phyloP scores from a whole-genome alignment of 2,329 filamentous ascomycete species.

The Ophiostoma australiae region DNA sequence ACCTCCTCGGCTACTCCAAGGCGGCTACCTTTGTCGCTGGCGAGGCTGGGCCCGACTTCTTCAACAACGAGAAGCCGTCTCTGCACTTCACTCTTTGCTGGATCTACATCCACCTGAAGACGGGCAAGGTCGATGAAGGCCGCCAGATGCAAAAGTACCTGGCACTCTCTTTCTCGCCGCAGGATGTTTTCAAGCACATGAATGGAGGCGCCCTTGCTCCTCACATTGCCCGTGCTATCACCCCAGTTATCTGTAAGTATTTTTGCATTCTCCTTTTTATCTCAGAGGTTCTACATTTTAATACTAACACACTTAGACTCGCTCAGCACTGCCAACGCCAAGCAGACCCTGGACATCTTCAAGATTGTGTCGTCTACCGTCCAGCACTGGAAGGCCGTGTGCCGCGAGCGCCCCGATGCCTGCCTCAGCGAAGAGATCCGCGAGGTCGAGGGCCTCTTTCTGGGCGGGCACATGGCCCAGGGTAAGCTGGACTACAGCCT shows the following conservation, averaged over 20 bases:
- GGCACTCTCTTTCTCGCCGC: background rate
- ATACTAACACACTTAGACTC: background rate
- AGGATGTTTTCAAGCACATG: background rate
- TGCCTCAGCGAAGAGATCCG: background rate
- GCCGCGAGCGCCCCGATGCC: background rate
- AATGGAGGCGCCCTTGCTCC: background rate
- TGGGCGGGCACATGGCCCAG: background rate
- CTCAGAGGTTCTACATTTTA: too few species aligned
- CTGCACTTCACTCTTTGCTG: background rate
- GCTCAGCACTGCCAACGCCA: background rate
- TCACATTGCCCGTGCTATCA: background rate
- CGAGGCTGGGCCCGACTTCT: background rate
- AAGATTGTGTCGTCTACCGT: background rate
- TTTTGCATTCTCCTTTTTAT: background rate
- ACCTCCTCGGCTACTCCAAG: background rate
- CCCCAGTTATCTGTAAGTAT: background rate
- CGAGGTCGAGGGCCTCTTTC: background rate
- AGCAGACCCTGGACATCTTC: background rate
- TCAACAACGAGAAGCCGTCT: background rate
- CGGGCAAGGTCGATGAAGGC: background rate
- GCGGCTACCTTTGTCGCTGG: background rate
- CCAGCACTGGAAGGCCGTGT: background rate
- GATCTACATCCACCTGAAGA: slow-evolving; percentile 1
- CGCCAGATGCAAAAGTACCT: background rate
- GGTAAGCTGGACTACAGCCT: background rate